Percentiles rank a stretch among this genome's conserved stretches.
Conservation (phyloP, 129 eudicot genomes). For the Chrysanthemum seticuspe region DNA sequence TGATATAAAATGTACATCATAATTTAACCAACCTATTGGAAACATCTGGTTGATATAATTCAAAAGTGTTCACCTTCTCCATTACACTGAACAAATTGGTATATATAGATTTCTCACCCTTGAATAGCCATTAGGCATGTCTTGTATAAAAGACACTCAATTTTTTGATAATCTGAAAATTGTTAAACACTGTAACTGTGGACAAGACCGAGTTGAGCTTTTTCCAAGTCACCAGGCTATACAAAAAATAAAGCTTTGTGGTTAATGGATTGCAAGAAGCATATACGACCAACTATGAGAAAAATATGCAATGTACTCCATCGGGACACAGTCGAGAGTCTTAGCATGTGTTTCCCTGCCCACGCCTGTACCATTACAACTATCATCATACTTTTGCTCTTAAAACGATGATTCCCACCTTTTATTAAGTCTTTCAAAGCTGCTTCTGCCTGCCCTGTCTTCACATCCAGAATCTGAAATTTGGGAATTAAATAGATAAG, state of each 20-base stretch:
- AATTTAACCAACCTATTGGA: too few relatives aligned
- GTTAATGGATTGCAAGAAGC: too few relatives aligned
- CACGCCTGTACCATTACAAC: slow-evolving; percentile 31
- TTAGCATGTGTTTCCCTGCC: not conserved
- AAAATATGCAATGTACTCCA: slow-evolving; percentile 21
- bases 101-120: slow-evolving; percentile 50
- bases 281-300: too few relatives aligned
- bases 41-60: too few relatives aligned
- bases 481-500: not conserved
- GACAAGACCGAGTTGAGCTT: too few relatives aligned
- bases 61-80: too few relatives aligned
- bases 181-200: not conserved
- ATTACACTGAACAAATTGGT: too few relatives aligned
- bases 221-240: too few relatives aligned
- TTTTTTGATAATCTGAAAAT: slow-evolving; percentile 2
- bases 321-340: slow-evolving; percentile 42
- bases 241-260: too few relatives aligned
- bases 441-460: slow-evolving; percentile 58
- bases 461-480: slow-evolving; percentile 54
- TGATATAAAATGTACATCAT: too few relatives aligned
- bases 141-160: slow-evolving; percentile 43
- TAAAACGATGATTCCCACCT: slow-evolving; percentile 50
- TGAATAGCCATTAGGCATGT: slow-evolving; percentile 98
- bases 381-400: slow-evolving; percentile 32
- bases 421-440: slow-evolving; percentile 62